Conservation (phyloP, 129 eudicot species). For the Arctium lappa region DNA sequence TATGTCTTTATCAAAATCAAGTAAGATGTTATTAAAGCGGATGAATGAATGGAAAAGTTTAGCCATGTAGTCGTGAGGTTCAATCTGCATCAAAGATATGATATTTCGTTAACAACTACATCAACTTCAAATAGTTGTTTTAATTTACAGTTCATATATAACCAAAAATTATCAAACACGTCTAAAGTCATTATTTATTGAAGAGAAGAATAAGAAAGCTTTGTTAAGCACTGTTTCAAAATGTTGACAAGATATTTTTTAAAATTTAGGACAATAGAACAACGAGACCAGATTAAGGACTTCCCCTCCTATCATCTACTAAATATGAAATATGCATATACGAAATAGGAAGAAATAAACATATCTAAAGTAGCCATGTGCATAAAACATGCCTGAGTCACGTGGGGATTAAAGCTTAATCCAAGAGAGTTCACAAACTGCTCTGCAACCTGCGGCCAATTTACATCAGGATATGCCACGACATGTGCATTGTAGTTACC, state of each 20-base stretch:
- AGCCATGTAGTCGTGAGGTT: slow-evolving; percentile 97
- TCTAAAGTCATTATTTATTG: background rate
- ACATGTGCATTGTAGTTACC: slow-evolving; percentile 94
- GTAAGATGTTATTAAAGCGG: slow-evolving; percentile 81
- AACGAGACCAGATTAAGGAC: background rate
- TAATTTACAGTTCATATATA: background rate
- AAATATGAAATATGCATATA: background rate
- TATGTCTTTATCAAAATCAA: slow-evolving; percentile 80
- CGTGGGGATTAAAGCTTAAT: slow-evolving; percentile 73
- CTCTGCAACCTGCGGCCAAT: slow-evolving; percentile 77
- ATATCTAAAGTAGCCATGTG: background rate
- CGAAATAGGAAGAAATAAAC: background rate
- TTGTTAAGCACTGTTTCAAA: background rate
- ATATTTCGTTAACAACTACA: background rate
- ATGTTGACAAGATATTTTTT: background rate
- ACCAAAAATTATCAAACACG: background rate
- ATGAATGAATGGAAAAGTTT: slow-evolving; percentile 72
- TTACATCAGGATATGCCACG: slow-evolving; percentile 76
- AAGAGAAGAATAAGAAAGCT: background rate
- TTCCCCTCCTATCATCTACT: background rate
- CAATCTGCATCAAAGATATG: slow-evolving; percentile 58
- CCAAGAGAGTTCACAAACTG: slow-evolving; percentile 92
- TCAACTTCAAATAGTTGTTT: background rate
- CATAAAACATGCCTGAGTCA: slow-evolving; percentile 63
- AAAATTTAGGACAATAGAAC: background rate